A percentile compares a stretch with the other conserved stretches of the same genome.
These are phyloP conservation scores for Boletus subparvulus DNA, from an alignment of 768 basidiomycete genomes.

Conservation along the genomic window DNA sequence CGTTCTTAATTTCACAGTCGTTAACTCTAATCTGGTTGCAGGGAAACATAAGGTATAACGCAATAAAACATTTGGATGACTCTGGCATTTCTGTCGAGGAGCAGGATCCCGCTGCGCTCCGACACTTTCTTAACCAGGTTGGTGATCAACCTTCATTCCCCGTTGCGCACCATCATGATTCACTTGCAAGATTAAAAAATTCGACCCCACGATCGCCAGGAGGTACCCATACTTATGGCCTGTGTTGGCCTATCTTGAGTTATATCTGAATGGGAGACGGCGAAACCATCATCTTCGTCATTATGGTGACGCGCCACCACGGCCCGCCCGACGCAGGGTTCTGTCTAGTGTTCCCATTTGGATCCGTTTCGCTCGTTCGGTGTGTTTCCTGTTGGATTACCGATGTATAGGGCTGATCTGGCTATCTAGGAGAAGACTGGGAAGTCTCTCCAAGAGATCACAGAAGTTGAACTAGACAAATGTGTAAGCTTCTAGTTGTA, in stretches of 20 bases:
- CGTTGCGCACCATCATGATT: neutral
- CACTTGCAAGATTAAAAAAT: slow-evolving; percentile 9
- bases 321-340: neutral
- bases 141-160: neutral
- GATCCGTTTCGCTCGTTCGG: slow-evolving; percentile 5
- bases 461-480: neutral
- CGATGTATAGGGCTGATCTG: neutral
- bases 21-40: neutral
- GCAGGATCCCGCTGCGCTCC: slow-evolving; percentile 7
- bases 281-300: too few species aligned
- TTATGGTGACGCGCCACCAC: too few species aligned
- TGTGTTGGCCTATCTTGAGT: slow-evolving; percentile 14
- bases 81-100: slow-evolving; percentile 6
- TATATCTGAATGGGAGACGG: slow-evolving; percentile 6
- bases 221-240: slow-evolving; percentile 18
- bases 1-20: neutral
- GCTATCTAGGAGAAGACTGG: slow-evolving; percentile 11
- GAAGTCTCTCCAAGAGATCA: neutral
- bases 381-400: neutral
- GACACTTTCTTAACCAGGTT: slow-evolving; percentile 16
- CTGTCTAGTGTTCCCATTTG: slow-evolving; percentile 10
- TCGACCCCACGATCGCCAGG: slow-evolving; percentile 7
- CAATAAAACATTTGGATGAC: neutral
- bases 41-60: neutral
- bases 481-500: neutral